Conservation (phyloP, 345 rosid genomes). For the thale cress (Arabidopsis thaliana) region TAIR10.1 NC_003070.9:3212001-3212500, state of each 20-base stretch:
- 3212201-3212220: slow-evolving; percentile 36
- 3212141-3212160: slow-evolving; percentile 39
- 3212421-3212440: neutral
- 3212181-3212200: slow-evolving; percentile 29
- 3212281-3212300: slow-evolving; percentile 17
- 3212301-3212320: slow-evolving; percentile 24
- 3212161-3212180: slow-evolving; percentile 37
- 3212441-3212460: neutral
- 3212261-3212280: slow-evolving; percentile 24
- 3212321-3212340: slow-evolving; percentile 36
- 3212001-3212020: slow-evolving; percentile 12
- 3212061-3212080: too few species aligned
- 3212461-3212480: slow-evolving; percentile 37
- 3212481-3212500: slow-evolving; percentile 41
- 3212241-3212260: slow-evolving; percentile 34
- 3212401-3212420: slow-evolving; percentile 26
- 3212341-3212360: slow-evolving; percentile 33
- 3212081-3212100: neutral
- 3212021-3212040: slow-evolving; percentile 24
- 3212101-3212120: slow-evolving; percentile 33
- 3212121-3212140: slow-evolving; percentile 36
- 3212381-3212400: slow-evolving; percentile 27
- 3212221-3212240: slow-evolving; percentile 39
- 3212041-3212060: neutral
- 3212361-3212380: slow-evolving; percentile 45